Conservation (phyloP, 257 asterid genomes). For the Sherardia arvensis region DNA sequence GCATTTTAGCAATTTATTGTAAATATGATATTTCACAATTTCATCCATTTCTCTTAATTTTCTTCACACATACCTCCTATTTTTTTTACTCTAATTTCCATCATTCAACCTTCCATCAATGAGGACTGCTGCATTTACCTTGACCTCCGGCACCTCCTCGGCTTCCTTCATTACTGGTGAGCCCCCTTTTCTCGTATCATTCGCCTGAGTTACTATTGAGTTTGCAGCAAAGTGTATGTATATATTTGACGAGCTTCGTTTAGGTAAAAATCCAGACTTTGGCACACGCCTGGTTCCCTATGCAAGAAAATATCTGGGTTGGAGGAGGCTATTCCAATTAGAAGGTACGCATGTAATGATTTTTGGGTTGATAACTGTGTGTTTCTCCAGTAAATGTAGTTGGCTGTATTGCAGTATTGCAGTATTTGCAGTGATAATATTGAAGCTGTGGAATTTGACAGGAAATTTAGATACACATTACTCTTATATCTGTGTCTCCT, state of each 20-base stretch:
- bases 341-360: conserved; percentile 33
- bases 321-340: conserved; percentile 78
- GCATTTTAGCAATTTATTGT: too few relatives aligned
- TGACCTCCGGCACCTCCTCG: background rate
- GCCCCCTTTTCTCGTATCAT: background rate
- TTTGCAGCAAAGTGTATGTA: background rate
- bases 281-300: conserved; percentile 35
- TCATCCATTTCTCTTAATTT: too few relatives aligned
- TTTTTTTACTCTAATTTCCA: background rate
- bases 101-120: background rate
- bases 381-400: background rate
- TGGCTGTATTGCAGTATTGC: background rate
- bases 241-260: conserved; percentile 11
- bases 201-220: background rate
- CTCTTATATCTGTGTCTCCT: background rate
- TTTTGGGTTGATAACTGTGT: background rate
- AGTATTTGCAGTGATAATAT: background rate
- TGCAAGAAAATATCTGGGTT: conserved; percentile 67
- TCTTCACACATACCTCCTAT: too few relatives aligned
- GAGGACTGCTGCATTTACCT: background rate
- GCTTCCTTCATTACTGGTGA: background rate
- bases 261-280: conserved; percentile 27
- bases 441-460: background rate
- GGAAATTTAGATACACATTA: background rate
- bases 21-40: too few relatives aligned